These are phyloP conservation scores for Colletotrichum karsti DNA, from an alignment of 2,329 filamentous ascomycete genomes.

Conservation along the genomic window DNA sequence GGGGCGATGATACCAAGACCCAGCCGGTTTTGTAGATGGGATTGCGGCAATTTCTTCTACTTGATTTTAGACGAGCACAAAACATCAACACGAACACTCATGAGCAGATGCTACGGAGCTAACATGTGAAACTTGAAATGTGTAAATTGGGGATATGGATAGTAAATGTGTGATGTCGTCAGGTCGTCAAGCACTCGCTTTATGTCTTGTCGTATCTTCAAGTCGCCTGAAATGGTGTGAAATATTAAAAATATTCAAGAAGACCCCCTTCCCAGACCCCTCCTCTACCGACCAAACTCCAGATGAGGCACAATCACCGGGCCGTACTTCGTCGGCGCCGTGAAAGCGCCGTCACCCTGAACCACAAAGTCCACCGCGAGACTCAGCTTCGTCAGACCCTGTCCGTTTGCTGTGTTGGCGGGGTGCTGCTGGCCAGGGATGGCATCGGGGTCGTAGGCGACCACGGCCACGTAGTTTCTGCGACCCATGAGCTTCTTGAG, in stretches of 20 bases:
- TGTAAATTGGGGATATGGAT: background rate
- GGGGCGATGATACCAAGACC: conserved; percentile 6
- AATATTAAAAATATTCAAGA: conserved; percentile 16
- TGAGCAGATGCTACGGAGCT: background rate
- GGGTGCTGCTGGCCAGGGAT: conserved; percentile 49
- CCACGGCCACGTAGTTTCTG: conserved; percentile 90
- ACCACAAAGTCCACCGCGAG: conserved; percentile 97
- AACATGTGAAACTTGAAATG: background rate
- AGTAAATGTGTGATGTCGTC: conserved; percentile 9
- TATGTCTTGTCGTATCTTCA: background rate
- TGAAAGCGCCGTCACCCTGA: conserved; percentile 86
- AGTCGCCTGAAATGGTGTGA: background rate
- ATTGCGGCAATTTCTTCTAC: background rate
- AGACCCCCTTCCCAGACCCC: background rate
- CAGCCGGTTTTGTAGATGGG: background rate
- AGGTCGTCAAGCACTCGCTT: conserved; percentile 16
- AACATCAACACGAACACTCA: background rate
- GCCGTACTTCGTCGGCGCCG: conserved; percentile 90
- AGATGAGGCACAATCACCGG: conserved; percentile 93
- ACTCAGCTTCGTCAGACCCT: conserved; percentile 74
- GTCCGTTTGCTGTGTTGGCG: conserved; percentile 40
- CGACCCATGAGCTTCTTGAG: conserved; percentile 92
- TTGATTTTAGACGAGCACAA: background rate
- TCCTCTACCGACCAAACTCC: conserved; percentile 72
- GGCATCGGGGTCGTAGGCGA: conserved; percentile 92